Conservation (phyloP, 1,284 basidiomycete genomes). For the Ganoderma lingzhi region DNA sequence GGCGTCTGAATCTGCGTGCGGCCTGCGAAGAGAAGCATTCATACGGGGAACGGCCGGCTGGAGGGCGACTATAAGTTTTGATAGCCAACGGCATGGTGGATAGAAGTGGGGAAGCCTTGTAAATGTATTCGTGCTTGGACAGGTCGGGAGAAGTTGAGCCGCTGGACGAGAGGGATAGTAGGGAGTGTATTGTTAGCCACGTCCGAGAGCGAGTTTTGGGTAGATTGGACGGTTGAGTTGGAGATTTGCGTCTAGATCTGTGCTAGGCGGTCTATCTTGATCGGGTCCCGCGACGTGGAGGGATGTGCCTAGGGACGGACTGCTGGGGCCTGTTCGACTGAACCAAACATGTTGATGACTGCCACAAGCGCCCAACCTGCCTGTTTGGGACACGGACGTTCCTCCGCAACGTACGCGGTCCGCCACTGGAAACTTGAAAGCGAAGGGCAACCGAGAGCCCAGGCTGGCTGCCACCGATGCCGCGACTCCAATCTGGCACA, state of each 20-base stretch:
- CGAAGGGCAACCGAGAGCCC: conserved; percentile 1
- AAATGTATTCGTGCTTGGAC: background rate
- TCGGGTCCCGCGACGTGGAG: conserved; percentile 25
- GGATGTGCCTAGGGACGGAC: conserved; percentile 23
- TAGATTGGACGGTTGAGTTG: conserved; percentile 19
- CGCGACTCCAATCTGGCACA: background rate
- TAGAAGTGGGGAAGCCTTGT: background rate
- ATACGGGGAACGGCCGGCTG: background rate
- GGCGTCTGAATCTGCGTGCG: conserved; percentile 23
- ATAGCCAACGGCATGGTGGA: background rate
- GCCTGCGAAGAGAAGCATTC: background rate
- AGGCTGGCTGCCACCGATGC: conserved; percentile 2
- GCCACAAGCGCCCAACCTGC: conserved; percentile 14
- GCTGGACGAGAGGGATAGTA: conserved; percentile 3
- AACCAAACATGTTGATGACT: conserved; percentile 5
- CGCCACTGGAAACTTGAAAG: conserved; percentile 2
- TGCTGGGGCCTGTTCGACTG: conserved; percentile 8
- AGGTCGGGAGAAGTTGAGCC: background rate
- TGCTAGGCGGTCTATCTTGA: conserved; percentile 23
- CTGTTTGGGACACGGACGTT: conserved; percentile 18
- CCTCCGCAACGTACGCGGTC: conserved; percentile 17
- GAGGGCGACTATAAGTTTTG: background rate
- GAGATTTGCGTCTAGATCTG: conserved; percentile 31
- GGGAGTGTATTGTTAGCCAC: conserved; percentile 25
- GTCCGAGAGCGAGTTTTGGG: conserved; percentile 16